Conservation (phyloP, 2,329 filamentous ascomycete species). For the Penicillium brevicompactum region DNA sequence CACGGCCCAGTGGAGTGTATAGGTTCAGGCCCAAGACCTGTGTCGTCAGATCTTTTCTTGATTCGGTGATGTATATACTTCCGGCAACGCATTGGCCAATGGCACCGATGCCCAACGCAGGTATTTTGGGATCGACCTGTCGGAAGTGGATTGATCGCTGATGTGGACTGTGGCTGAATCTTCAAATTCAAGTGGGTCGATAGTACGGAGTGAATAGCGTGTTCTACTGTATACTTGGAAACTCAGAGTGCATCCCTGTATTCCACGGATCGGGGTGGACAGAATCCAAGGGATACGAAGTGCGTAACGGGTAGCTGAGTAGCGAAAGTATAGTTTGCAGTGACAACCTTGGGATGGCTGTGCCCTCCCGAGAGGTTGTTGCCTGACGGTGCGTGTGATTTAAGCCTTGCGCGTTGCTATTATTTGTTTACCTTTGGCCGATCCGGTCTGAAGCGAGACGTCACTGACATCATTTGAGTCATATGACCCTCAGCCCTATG, state of each 20-base stretch:
- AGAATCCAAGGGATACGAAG: background rate
- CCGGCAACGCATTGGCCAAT: background rate
- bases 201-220: background rate
- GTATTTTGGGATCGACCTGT: background rate
- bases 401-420: background rate
- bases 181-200: background rate
- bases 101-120: conserved; percentile 11
- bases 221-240: background rate
- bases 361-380: background rate
- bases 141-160: conserved; percentile 11
- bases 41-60: conserved; percentile 19
- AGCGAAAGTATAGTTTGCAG: background rate
- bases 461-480: conserved; percentile 4
- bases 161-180: conserved; percentile 22
- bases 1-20: background rate
- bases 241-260: background rate
- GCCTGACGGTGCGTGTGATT: background rate
- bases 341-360: too few relatives aligned
- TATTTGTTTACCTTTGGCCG: background rate
- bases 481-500: conserved; percentile 25
- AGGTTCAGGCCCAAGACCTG: conserved; percentile 1
- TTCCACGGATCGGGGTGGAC: background rate
- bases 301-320: background rate
- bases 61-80: background rate
- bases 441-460: conserved; percentile 2